A percentile compares a stretch with the other conserved stretches of the same genome.
Conservation (phyloP, 1,284 basidiomycete genomes). For the Grifola frondosa region DNA sequence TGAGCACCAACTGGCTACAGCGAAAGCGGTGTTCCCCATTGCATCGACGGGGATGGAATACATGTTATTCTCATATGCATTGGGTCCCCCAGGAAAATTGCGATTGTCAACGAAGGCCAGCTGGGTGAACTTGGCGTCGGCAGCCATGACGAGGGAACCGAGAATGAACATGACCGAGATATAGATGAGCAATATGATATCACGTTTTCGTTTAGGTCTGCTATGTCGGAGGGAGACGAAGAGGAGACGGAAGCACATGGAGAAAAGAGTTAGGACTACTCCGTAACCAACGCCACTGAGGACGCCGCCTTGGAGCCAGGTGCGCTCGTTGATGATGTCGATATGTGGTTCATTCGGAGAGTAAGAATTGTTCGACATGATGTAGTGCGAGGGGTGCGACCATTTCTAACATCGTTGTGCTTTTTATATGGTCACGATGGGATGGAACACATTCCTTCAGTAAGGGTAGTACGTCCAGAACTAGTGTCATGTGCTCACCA, state of each 20-base stretch:
- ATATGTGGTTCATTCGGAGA: too few relatives aligned
- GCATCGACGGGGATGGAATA: conserved; percentile 40
- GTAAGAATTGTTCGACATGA: too few relatives aligned
- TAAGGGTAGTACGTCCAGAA: too few relatives aligned
- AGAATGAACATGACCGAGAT: conserved; percentile 27
- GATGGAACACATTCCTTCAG: too few relatives aligned
- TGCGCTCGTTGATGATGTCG: neutral
- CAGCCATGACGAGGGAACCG: conserved; percentile 27
- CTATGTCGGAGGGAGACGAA: too few relatives aligned
- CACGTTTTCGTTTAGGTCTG: too few relatives aligned
- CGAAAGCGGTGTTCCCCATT: too few relatives aligned
- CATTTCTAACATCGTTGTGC: too few relatives aligned
- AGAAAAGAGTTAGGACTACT: conserved; percentile 2
- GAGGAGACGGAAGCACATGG: conserved; percentile 1
- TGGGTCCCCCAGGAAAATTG: conserved; percentile 40
- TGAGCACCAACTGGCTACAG: conserved; percentile 41
- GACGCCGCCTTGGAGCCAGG: conserved; percentile 3
- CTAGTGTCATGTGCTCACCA: too few relatives aligned
- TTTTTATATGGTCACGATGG: too few relatives aligned
- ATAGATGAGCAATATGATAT: conserved; percentile 27
- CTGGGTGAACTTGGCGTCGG: conserved; percentile 30
- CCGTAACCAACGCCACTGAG: conserved; percentile 4
- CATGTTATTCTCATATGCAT: conserved; percentile 41
- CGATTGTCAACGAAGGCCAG: conserved; percentile 45
- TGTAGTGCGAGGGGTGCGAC: too few relatives aligned